A percentile compares a stretch with the other conserved stretches of the same genome.
Evolutionary conservation across 345 rosid species (phyloP).

Genomic region (Isatis tinctoria): DNA sequence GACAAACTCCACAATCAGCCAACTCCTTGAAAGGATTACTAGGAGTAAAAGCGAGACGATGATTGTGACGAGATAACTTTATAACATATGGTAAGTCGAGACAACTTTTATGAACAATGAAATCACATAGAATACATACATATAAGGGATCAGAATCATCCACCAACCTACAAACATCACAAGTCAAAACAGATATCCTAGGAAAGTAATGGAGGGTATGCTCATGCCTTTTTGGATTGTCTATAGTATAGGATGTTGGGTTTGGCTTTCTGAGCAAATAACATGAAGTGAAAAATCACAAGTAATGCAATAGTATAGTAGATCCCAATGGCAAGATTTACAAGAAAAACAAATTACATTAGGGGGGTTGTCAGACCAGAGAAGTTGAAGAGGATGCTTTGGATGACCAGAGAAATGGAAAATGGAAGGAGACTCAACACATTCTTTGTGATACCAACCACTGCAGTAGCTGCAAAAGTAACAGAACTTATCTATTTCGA

Average conservation of each 20-base stretch:
- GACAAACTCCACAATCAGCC: background rate
- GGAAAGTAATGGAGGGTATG: background rate
- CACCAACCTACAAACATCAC: background rate
- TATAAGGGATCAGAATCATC: background rate
- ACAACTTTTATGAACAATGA: background rate
- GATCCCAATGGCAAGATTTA: too few species aligned
- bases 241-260: background rate
- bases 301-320: background rate
- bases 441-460: background rate
- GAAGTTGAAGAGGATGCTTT: background rate
- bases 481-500: background rate
- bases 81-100: background rate
- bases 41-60: background rate
- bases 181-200: background rate
- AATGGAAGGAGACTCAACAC: background rate
- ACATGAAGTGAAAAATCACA: background rate
- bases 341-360: background rate
- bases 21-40: background rate
- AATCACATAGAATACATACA: background rate
- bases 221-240: background rate
- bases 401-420: background rate
- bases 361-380: background rate
- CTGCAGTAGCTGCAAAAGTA: background rate
- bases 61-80: background rate
- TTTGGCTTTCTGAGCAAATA: background rate